A percentile compares a stretch with the other conserved stretches of the same genome.
These are phyloP conservation scores for Wickerhamomyces canadensis DNA, from an alignment of 805 yeast genomes.

Conservation along the genomic window DNA sequence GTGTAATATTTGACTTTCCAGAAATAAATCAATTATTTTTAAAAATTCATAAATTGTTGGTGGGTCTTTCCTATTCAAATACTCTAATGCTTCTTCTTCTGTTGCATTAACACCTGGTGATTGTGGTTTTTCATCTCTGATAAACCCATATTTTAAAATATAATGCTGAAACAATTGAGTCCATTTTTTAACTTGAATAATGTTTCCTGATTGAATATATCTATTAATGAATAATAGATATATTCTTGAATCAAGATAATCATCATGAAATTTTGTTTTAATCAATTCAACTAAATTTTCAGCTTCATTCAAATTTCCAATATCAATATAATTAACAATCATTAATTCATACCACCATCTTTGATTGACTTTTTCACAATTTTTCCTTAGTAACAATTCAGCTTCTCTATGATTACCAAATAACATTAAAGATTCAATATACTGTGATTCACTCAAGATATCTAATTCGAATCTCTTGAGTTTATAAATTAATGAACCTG, in stretches of 20 bases:
- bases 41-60: conserved; percentile 24
- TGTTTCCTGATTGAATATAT: conserved; percentile 24
- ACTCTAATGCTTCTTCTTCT: conserved; percentile 26
- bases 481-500: conserved; percentile 40
- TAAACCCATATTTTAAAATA: conserved; percentile 23
- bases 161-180: conserved; percentile 24
- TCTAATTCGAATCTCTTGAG: conserved; percentile 40
- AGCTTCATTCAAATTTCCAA: conserved; percentile 31
- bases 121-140: conserved; percentile 4
- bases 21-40: conserved; percentile 21
- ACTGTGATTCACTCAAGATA: conserved; percentile 45
- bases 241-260: conserved; percentile 33
- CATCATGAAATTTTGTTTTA: conserved; percentile 21
- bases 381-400: conserved; percentile 29
- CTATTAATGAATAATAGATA: conserved; percentile 29
- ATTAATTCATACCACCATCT: conserved; percentile 53
- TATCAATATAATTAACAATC: conserved; percentile 32
- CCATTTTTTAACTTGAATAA: conserved; percentile 28
- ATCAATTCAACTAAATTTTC: conserved; percentile 28
- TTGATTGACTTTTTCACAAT: conserved; percentile 32
- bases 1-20: conserved; percentile 7
- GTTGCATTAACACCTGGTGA: conserved; percentile 17
- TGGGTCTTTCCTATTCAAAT: conserved; percentile 24
- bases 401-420: conserved; percentile 32
- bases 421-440: conserved; percentile 37